Evolutionary conservation across 257 asterid species (phyloP).

Genomic region (Solanum lycopersicoides): DNA sequence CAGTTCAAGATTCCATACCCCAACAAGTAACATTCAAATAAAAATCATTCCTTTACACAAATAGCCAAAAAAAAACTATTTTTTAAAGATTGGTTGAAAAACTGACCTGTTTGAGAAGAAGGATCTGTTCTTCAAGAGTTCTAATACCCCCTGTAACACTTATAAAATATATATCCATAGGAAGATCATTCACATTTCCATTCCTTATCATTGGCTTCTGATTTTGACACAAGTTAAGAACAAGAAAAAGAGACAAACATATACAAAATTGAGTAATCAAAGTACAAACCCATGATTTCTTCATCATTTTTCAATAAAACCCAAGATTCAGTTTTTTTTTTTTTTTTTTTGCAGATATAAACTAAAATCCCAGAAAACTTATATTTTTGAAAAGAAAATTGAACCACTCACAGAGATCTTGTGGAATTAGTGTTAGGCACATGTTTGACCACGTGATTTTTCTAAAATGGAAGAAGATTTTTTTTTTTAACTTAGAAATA

Average conservation of each 20-base stretch:
- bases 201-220: constrained; percentile 9
- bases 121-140: constrained; percentile 30
- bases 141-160: constrained; percentile 44
- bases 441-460: neutral
- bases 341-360: neutral
- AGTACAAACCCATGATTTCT: constrained; percentile 56
- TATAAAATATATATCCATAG: constrained; percentile 26
- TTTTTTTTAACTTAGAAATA: neutral
- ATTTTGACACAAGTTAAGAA: constrained; percentile 30
- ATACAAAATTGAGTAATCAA: constrained; percentile 41
- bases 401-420: neutral
- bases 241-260: constrained; percentile 35
- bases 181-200: neutral
- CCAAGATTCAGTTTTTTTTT: neutral
- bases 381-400: neutral
- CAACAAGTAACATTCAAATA: neutral
- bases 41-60: neutral
- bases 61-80: neutral
- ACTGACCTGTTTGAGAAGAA: constrained; percentile 49
- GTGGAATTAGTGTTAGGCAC: neutral
- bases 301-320: constrained; percentile 10
- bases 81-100: neutral
- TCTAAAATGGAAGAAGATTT: neutral
- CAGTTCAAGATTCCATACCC: neutral
- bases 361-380: neutral